Conservation (phyloP, 441 rosid genomes). For the Euphorbia neoarborescens region DNA sequence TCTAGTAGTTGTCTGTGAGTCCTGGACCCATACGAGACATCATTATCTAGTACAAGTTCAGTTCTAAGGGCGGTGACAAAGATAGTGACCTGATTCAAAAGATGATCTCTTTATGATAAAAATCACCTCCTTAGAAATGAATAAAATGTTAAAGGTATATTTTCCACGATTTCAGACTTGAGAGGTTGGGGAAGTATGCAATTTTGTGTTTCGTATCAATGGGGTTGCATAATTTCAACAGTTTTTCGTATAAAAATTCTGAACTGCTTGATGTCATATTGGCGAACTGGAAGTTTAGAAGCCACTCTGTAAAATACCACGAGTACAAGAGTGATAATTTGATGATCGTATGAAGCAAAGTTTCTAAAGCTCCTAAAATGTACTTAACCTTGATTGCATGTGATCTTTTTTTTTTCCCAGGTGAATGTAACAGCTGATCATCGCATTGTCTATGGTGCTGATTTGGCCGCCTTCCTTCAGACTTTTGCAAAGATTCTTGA, state of each 20-base stretch:
- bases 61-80: not conserved
- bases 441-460: slow-evolving; percentile 81
- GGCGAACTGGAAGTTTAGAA: not conserved
- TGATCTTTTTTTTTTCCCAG: slow-evolving; percentile 33
- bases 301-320: not conserved
- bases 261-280: not conserved
- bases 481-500: slow-evolving; percentile 84
- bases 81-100: not conserved
- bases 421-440: slow-evolving; percentile 99
- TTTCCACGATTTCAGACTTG: not conserved
- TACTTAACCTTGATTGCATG: slow-evolving; percentile 5
- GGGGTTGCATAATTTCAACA: not conserved
- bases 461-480: slow-evolving; percentile 84
- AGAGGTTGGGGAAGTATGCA: not conserved
- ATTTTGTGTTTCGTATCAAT: not conserved
- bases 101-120: not conserved
- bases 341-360: not conserved
- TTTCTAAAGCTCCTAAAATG: not conserved
- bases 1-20: not conserved
- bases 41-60: not conserved
- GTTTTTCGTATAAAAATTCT: not conserved
- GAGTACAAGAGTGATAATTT: not conserved
- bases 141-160: not conserved
- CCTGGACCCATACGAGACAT: not conserved
- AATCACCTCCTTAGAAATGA: slow-evolving; percentile 4